Evolutionary conservation across 306 rosid species (phyloP).

Genomic region (Aeschynomene evenia): DNA sequence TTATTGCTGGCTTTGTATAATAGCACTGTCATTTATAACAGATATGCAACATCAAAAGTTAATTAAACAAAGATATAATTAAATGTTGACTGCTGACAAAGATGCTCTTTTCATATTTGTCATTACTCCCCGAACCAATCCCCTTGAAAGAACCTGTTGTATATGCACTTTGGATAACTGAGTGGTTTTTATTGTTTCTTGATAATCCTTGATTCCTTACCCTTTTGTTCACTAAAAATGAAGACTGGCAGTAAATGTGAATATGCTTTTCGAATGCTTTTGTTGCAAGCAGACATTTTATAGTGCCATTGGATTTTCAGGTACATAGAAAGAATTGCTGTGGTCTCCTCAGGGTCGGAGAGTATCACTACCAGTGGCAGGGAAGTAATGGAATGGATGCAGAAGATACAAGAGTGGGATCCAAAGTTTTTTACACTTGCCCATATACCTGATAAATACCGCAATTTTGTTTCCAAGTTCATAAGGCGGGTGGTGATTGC

Average conservation of each 20-base stretch:
- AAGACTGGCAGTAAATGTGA: slow-evolving; percentile 7
- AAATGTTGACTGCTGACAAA: not conserved
- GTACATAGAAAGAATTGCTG: slow-evolving; percentile 88
- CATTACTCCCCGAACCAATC: slow-evolving; percentile 2
- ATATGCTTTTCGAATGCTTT: not conserved
- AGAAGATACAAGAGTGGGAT: slow-evolving; percentile 85
- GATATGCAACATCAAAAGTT: not conserved
- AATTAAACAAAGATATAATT: not conserved
- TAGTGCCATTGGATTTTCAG: slow-evolving; percentile 44
- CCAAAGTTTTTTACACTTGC: slow-evolving; percentile 69
- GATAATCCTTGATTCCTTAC: not conserved
- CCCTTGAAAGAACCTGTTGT: slow-evolving; percentile 13
- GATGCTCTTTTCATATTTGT: not conserved
- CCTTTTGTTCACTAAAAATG: not conserved
- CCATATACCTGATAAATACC: slow-evolving; percentile 72
- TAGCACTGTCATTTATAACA: not conserved
- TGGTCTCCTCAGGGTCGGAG: slow-evolving; percentile 61
- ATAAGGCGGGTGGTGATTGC: slow-evolving; percentile 72
- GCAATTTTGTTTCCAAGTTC: slow-evolving; percentile 64
- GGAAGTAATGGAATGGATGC: slow-evolving; percentile 89
- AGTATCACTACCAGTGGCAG: slow-evolving; percentile 39
- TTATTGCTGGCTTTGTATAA: not conserved
- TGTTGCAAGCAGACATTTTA: slow-evolving; percentile 6
- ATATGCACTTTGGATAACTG: not conserved
- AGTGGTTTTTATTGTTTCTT: not conserved